phyloP scores from a whole-genome alignment of 192 early-diverging fungal genomes.

The Backusella tuberculispora region DNA sequence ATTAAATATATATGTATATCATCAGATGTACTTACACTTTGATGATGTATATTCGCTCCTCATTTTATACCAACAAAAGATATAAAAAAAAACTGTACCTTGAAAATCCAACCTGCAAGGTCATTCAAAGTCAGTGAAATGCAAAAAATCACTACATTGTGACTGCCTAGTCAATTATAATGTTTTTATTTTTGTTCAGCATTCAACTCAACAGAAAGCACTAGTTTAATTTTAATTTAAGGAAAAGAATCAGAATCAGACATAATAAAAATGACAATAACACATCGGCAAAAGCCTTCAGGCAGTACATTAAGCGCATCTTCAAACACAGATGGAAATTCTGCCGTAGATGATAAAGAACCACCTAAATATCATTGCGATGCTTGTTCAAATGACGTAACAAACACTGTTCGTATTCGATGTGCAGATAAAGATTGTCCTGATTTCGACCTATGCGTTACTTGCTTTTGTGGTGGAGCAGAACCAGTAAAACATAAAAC shows the following conservation, averaged over 20 bases:
- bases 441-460: constrained; percentile 94
- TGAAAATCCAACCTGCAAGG: too few species aligned
- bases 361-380: constrained; percentile 75
- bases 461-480: constrained; percentile 86
- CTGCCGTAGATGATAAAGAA: constrained; percentile 39
- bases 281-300: constrained; percentile 41
- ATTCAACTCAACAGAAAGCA: neutral
- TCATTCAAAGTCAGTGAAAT: too few species aligned
- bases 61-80: too few species aligned
- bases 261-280: constrained; percentile 39
- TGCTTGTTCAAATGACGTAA: constrained; percentile 87
- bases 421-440: constrained; percentile 71
- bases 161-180: neutral
- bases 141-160: neutral
- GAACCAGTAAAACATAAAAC: constrained; percentile 82
- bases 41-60: too few species aligned
- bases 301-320: constrained; percentile 38
- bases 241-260: neutral
- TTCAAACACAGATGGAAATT: constrained; percentile 13
- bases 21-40: too few species aligned
- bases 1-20: too few species aligned
- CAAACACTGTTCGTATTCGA: constrained; percentile 85
- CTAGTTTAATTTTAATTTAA: neutral
- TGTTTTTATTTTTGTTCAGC: neutral
- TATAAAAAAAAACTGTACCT: too few species aligned